These are phyloP conservation scores for Pascua guehoae DNA, from an alignment of 1,284 basidiomycete genomes.

Conservation along the genomic window DNA sequence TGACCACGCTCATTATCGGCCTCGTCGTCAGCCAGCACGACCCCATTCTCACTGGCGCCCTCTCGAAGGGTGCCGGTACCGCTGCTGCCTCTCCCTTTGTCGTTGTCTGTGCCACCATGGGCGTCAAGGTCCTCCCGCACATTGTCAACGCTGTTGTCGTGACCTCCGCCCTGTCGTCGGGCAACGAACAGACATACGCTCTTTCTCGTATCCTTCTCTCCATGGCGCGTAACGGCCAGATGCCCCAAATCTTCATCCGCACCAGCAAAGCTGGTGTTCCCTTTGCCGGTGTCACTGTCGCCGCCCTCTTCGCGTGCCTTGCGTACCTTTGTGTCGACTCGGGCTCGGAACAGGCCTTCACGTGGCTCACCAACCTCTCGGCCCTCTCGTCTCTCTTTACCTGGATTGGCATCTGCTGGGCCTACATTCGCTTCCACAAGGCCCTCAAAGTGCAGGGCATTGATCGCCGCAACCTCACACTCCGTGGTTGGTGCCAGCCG, in stretches of 20 bases:
- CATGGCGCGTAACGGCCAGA: slow-evolving; percentile 56
- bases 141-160: slow-evolving; percentile 63
- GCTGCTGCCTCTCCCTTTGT: slow-evolving; percentile 77
- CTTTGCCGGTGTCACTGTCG: slow-evolving; percentile 57
- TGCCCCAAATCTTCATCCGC: slow-evolving; percentile 55
- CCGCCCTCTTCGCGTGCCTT: slow-evolving; percentile 59
- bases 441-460: slow-evolving; percentile 67
- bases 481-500: slow-evolving; percentile 53
- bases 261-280: slow-evolving; percentile 66
- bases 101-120: slow-evolving; percentile 61
- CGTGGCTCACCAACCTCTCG: slow-evolving; percentile 67
- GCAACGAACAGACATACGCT: slow-evolving; percentile 25
- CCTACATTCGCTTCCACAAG: slow-evolving; percentile 69
- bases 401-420: slow-evolving; percentile 75
- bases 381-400: slow-evolving; percentile 31
- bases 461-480: slow-evolving; percentile 60
- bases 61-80: slow-evolving; percentile 55
- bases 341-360: slow-evolving; percentile 63
- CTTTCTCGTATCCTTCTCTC: slow-evolving; percentile 51
- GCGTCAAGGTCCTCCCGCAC: slow-evolving; percentile 68
- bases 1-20: slow-evolving; percentile 16
- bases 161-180: slow-evolving; percentile 49
- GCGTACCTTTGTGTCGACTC: slow-evolving; percentile 56
- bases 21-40: slow-evolving; percentile 48
- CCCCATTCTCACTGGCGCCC: slow-evolving; percentile 48